Evolutionary conservation across 148 eudicot genomes (phyloP).

Genomic region (Selenicereus undatus): DNA sequence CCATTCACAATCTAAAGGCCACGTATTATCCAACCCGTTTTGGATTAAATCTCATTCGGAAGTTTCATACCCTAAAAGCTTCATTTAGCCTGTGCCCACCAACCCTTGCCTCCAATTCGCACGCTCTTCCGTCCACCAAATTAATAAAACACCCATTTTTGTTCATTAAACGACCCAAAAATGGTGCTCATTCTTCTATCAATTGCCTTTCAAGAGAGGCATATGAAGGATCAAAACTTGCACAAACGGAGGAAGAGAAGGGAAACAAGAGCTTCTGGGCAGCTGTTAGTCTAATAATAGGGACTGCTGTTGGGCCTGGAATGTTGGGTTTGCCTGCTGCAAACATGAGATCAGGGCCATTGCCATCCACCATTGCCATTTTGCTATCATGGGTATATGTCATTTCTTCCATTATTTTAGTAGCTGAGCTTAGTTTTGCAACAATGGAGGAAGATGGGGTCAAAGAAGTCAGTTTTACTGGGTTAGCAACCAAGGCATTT

Average conservation of each 20-base stretch:
- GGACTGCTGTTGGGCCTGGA: slow-evolving; percentile 76
- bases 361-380: slow-evolving; percentile 57
- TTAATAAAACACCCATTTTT: slow-evolving; percentile 13
- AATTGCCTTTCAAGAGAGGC: slow-evolving; percentile 6
- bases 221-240: neutral
- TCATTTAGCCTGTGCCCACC: neutral
- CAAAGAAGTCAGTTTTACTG: slow-evolving; percentile 63
- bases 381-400: slow-evolving; percentile 69
- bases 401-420: slow-evolving; percentile 63
- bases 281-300: slow-evolving; percentile 65
- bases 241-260: slow-evolving; percentile 4
- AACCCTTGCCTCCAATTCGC: neutral
- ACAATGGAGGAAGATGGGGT: slow-evolving; percentile 57
- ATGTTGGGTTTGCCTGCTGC: slow-evolving; percentile 67
- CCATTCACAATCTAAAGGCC: slow-evolving; percentile 5
- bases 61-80: slow-evolving; percentile 2
- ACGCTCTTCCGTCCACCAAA: neutral
- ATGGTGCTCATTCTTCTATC: neutral
- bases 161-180: neutral
- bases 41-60: slow-evolving; percentile 1
- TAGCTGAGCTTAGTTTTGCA: slow-evolving; percentile 68
- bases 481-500: slow-evolving; percentile 50
- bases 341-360: slow-evolving; percentile 62
- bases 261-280: slow-evolving; percentile 59
- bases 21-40: slow-evolving; percentile 6